Evolutionary conservation across 2,329 filamentous ascomycete genomes (phyloP), one percentile per base, ranked within the genome.

Genomic region (Beauveria bassiana): DNA sequence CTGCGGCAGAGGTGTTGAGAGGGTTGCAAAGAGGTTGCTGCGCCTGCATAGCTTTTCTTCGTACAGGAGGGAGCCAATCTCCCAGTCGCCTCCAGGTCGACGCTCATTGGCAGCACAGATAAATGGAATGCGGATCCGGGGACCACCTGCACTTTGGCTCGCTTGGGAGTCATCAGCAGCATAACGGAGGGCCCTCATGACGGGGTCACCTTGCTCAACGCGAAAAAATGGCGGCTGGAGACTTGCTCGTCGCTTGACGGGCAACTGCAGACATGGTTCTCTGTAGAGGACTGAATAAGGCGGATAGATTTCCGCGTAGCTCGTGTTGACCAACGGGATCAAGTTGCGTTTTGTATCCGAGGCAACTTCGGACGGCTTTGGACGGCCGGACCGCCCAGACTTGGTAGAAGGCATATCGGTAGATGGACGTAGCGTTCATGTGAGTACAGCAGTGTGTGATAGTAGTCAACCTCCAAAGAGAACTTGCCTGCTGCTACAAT

Each of bases 21-120:
- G 78, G 3, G 86, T 85, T 20, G 87, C 85, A 6, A 87, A 87
- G 40, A 93, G 81, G 65, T 88, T 91, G 75, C 87, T 90, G 66
- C 89, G 80, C 63, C 89, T 81, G 68, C 88, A 90, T 43, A 93
- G 81, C 66, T 87, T 87, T 73, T 92, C 89, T 75, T 78, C 77
- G 63, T 78, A 77, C 40, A 76, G 76, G 3, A 75, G 71, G 14
- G 75, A 78, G 64, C 79, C 80, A 7, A 81, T 88, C 67, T 91
- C 88, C 89, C 89, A 93, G 70, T 92, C 88, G n/a, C 89, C 89
- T 10, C 89, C 89, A 0, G 89, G 81, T 43, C 87, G 80, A 69
- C 87, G 89, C 71, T 92, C 89, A 73, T 92, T 90, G 53, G 89
- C 89, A 61, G 86, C 83, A 66, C 88, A 90, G 64, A 91, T 83